Evolutionary conservation across 2,329 filamentous ascomycete species (phyloP).

Genomic region (Colletotrichum sp.): DNA sequence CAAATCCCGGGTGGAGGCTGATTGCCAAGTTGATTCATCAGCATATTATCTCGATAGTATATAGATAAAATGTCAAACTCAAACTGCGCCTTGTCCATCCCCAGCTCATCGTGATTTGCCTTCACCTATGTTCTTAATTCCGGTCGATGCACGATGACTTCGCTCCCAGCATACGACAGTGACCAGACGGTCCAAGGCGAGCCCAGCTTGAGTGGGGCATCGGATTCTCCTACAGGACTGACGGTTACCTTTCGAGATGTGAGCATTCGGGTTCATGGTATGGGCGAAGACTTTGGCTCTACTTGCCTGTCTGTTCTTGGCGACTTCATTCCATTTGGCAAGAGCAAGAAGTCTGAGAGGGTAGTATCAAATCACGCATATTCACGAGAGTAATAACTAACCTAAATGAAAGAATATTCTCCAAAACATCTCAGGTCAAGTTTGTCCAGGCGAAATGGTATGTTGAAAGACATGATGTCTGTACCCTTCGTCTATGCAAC

Average conservation of each 20-base stretch:
- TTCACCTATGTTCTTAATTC: not conserved
- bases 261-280: not conserved
- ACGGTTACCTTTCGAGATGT: not conserved
- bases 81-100: not conserved
- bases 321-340: not conserved
- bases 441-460: not conserved
- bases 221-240: not conserved
- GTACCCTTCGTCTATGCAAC: not conserved
- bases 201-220: not conserved
- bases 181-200: not conserved
- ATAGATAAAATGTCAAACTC: not conserved
- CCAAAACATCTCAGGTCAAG: not conserved
- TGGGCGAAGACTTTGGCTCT: not conserved
- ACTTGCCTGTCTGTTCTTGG: not conserved
- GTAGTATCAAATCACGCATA: not conserved
- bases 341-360: not conserved
- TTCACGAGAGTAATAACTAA: too few species aligned
- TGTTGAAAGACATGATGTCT: not conserved
- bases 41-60: not conserved
- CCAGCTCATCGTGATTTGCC: not conserved
- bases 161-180: not conserved
- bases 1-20: not conserved
- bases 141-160: not conserved
- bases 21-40: not conserved
- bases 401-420: not conserved